Evolutionary conservation across 257 asterid genomes (phyloP), one percentile per base, ranked within the genome.

Genomic region (Mitragyna speciosa): DNA sequence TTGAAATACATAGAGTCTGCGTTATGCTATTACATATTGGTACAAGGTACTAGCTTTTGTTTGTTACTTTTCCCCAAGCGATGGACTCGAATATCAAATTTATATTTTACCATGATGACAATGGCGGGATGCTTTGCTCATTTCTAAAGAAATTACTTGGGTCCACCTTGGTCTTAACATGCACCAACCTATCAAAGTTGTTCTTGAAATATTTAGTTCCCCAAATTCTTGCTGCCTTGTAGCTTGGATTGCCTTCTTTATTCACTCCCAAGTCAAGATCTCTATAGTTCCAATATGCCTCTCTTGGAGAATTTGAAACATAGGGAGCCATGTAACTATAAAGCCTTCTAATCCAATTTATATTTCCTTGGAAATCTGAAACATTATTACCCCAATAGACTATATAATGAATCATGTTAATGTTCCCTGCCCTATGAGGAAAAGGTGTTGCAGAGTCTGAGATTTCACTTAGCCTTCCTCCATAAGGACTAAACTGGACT

Each of bases 101-200:
- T 36, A 36, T 36, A 2, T 36, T 36, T 36, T 36, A 36, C 41
- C 41, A 36, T 36, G 41, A 2, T 36, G 41, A 36, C 41, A 36
- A 36, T 36, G 41, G 41, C 58, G 45, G 73, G 49, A 68, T 68
- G 73, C 73, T 68, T 68, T 68, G 73, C n/a, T 68, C 73, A 39
- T 68, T 36, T 22, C 73, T 68, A 20, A 68, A 68, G 73, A 68
- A 68, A 39, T 36, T 68, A 39, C 24, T 22, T 16, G 73, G 73
- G 39, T 68, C 73, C 26, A 68, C 73, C 49, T 26, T 20, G 5
- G 73, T 39, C 73, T 68, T 68, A 3, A 68, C 30, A 6, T 7
- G 49, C 26, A 68, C 73, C 51, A 36, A 22, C 36, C 73, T 36
- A 2, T 68, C 24, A 19, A 68, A 68, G 47, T 68, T 68, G 4